Evolutionary conservation across 179 eudicot genomes (phyloP).

Genomic region (Kewa caespitosa): DNA sequence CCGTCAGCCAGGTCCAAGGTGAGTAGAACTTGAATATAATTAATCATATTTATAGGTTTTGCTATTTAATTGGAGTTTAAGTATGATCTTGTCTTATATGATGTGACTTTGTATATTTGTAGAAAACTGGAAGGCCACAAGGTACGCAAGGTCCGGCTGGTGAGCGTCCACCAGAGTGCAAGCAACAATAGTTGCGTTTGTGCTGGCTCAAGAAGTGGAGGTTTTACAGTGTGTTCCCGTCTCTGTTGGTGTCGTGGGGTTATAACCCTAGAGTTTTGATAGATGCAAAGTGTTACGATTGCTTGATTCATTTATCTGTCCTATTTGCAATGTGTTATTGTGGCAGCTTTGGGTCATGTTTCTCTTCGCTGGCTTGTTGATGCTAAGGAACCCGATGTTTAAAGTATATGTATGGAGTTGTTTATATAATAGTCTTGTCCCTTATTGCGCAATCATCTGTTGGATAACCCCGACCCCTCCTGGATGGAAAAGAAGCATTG

Average conservation of each 20-base stretch:
- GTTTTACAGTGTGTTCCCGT: neutral
- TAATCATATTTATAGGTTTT: neutral
- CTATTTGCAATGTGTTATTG: slow-evolving; percentile 2
- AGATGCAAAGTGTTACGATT: slow-evolving; percentile 1
- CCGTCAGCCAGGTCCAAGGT: slow-evolving; percentile 44
- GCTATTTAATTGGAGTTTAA: neutral
- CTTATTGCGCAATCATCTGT: no score
- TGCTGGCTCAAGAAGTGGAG: neutral
- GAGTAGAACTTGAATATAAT: no score
- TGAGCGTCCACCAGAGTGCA: slow-evolving; percentile 54
- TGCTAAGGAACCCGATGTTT: slow-evolving; percentile 1
- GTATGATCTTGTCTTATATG: neutral
- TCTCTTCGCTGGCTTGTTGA: neutral
- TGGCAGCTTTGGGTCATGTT: slow-evolving; percentile 1
- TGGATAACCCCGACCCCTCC: no score
- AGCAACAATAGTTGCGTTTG: slow-evolving; percentile 36
- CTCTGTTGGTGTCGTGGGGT: neutral
- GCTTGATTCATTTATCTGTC: slow-evolving; percentile 9
- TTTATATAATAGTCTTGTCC: neutral
- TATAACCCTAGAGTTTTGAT: slow-evolving; percentile 4
- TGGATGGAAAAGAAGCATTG: no score
- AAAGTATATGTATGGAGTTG: slow-evolving; percentile 6
- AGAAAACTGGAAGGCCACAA: slow-evolving; percentile 29
- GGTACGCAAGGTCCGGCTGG: slow-evolving; percentile 33
- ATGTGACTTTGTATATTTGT: neutral